phyloP scores from a whole-genome alignment of 2,329 filamentous ascomycete genomes.

The Trichophyton rubrum region DNA sequence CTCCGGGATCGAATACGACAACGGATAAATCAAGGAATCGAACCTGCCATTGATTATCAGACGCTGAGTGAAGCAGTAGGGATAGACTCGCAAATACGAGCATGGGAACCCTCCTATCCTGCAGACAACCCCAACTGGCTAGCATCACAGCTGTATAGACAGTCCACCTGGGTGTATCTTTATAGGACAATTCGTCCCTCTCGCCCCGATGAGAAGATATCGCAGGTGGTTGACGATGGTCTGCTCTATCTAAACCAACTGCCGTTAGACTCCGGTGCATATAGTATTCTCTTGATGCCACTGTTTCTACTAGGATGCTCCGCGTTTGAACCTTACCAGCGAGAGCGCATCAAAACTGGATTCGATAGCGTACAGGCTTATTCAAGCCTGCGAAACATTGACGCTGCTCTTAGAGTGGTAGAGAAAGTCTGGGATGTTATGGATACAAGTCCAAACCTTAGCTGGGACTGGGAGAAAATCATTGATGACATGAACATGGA shows the following conservation, averaged over 20 bases:
- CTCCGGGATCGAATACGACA: conserved; percentile 62
- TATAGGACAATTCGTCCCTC: conserved; percentile 49
- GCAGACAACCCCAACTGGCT: conserved; percentile 42
- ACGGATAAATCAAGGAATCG: conserved; percentile 49
- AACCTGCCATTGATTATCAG: conserved; percentile 60
- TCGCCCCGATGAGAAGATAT: conserved; percentile 42
- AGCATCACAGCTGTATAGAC: conserved; percentile 48
- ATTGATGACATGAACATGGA: conserved; percentile 48
- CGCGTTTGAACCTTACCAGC: conserved; percentile 44
- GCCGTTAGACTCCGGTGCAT: conserved; percentile 43
- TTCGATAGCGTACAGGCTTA: conserved; percentile 45
- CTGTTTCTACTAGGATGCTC: conserved; percentile 50
- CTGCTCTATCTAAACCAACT: conserved; percentile 44
- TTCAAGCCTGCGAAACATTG: conserved; percentile 47
- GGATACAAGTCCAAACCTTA: conserved; percentile 44
- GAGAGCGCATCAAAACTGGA: conserved; percentile 42
- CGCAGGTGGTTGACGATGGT: conserved; percentile 46
- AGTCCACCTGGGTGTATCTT: conserved; percentile 52
- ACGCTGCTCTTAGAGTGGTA: conserved; percentile 44
- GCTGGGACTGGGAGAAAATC: conserved; percentile 53
- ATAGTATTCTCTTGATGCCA: conserved; percentile 49
- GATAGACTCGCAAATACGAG: conserved; percentile 61
- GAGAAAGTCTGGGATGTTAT: conserved; percentile 48
- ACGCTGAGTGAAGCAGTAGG: conserved; percentile 60
- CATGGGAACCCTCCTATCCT: conserved; percentile 55